A percentile compares a stretch with the other conserved stretches of the same genome.
Evolutionary conservation across 352 stramenopile species (phyloP).

Genomic region (Globisporangium solare): DNA sequence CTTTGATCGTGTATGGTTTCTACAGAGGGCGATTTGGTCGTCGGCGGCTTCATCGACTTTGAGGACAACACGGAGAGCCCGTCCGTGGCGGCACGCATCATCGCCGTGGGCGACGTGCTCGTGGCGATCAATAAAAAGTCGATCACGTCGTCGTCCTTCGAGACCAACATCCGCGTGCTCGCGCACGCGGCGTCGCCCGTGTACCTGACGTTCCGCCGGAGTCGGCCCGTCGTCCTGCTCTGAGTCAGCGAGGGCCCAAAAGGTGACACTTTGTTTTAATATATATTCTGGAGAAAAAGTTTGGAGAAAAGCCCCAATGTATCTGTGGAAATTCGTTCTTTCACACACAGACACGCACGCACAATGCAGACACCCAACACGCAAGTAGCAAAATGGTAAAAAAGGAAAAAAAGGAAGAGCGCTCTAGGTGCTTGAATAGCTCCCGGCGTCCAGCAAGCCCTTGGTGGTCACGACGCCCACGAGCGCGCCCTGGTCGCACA

Average conservation of each 20-base stretch:
- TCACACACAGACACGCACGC: not conserved
- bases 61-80: slow-evolving; percentile 79
- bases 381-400: not conserved
- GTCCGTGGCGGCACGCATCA: slow-evolving; percentile 69
- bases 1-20: slow-evolving; percentile 9
- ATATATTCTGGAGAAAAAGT: slow-evolving; percentile 6
- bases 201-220: slow-evolving; percentile 78
- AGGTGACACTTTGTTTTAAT: not conserved
- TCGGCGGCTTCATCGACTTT: slow-evolving; percentile 80
- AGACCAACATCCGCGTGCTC: slow-evolving; percentile 84
- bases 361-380: not conserved
- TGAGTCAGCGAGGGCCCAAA: slow-evolving; percentile 15
- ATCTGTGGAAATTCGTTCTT: too few relatives aligned
- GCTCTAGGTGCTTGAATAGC: slow-evolving; percentile 12
- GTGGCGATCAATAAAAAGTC: slow-evolving; percentile 88
- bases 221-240: slow-evolving; percentile 55
- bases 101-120: slow-evolving; percentile 69
- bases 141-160: slow-evolving; percentile 81
- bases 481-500: slow-evolving; percentile 81
- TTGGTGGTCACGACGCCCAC: slow-evolving; percentile 81
- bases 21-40: slow-evolving; percentile 69
- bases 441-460: slow-evolving; percentile 54
- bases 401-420: too few relatives aligned
- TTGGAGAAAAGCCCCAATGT: too few relatives aligned
- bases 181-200: slow-evolving; percentile 72